Evolutionary conservation across 2,329 filamentous ascomycete species (phyloP).

Genomic region (Talaromyces sp.): DNA sequence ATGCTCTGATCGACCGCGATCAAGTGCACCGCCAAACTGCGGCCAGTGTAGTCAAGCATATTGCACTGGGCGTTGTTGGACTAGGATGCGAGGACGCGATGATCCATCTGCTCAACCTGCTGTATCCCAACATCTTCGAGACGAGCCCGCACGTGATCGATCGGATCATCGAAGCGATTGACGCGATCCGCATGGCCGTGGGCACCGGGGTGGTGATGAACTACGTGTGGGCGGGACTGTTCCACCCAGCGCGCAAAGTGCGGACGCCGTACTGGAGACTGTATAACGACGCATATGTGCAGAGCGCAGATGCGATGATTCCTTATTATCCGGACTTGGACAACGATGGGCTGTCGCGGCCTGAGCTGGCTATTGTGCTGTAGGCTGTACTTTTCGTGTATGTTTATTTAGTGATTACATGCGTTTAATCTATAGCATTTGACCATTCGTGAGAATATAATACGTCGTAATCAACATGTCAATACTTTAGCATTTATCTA

Average conservation of each 20-base stretch:
- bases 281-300: slow-evolving; percentile 96
- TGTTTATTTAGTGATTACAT: slow-evolving; percentile 9
- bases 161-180: slow-evolving; percentile 93
- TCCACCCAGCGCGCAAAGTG: slow-evolving; percentile 94
- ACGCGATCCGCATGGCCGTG: slow-evolving; percentile 88
- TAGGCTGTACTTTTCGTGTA: slow-evolving; percentile 36
- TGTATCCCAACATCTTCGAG: slow-evolving; percentile 96
- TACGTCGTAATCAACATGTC: too few species aligned
- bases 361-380: slow-evolving; percentile 77
- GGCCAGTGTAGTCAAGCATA: slow-evolving; percentile 94
- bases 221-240: slow-evolving; percentile 95
- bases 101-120: slow-evolving; percentile 91
- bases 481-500: too few species aligned
- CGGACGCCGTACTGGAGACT: slow-evolving; percentile 91
- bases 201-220: slow-evolving; percentile 92
- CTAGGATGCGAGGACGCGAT: slow-evolving; percentile 97
- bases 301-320: slow-evolving; percentile 87
- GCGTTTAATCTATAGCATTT: not conserved
- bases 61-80: slow-evolving; percentile 94
- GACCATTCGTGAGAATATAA: not conserved
- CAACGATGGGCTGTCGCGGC: slow-evolving; percentile 70
- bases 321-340: slow-evolving; percentile 89
- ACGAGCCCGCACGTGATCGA: slow-evolving; percentile 98
- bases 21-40: slow-evolving; percentile 97
- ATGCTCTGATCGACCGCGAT: slow-evolving; percentile 94